These are phyloP conservation scores for Oxytropis ochrocephala DNA, from an alignment of 306 rosid species.

Conservation along the genomic window DNA sequence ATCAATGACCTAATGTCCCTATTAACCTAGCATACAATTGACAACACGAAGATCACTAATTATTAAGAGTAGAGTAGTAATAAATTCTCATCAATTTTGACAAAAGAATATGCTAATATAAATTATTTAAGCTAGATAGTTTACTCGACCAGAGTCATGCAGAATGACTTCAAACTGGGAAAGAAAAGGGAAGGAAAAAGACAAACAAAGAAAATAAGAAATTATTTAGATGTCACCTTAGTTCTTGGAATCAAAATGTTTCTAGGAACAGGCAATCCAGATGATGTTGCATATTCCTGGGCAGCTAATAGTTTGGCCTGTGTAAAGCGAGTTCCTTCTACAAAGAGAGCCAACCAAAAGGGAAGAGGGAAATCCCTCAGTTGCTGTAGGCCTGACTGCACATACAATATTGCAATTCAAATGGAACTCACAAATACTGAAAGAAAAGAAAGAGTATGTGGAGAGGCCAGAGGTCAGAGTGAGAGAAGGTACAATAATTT, in stretches of 20 bases:
- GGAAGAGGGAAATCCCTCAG: no score
- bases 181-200: background rate
- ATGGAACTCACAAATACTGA: constrained; percentile 4
- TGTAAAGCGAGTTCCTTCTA: no score
- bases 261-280: constrained; percentile 69
- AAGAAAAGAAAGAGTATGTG: constrained; percentile 1
- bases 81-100: no score
- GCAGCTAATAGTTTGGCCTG: no score
- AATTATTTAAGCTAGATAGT: background rate
- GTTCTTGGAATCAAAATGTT: constrained; percentile 97
- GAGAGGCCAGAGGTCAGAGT: background rate
- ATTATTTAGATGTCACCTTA: constrained; percentile 44
- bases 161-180: constrained; percentile 4
- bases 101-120: background rate
- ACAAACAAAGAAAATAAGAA: background rate
- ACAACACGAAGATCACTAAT: no score
- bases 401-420: constrained; percentile 20
- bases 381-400: no score
- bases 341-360: no score
- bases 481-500: background rate
- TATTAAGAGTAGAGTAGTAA: no score
- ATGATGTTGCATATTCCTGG: constrained; percentile 71
- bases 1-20: no score
- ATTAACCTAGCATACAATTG: no score
- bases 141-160: constrained; percentile 4